Evolutionary conservation across 164 flowering plant species (phyloP).

Genomic region (Sedum album): DNA sequence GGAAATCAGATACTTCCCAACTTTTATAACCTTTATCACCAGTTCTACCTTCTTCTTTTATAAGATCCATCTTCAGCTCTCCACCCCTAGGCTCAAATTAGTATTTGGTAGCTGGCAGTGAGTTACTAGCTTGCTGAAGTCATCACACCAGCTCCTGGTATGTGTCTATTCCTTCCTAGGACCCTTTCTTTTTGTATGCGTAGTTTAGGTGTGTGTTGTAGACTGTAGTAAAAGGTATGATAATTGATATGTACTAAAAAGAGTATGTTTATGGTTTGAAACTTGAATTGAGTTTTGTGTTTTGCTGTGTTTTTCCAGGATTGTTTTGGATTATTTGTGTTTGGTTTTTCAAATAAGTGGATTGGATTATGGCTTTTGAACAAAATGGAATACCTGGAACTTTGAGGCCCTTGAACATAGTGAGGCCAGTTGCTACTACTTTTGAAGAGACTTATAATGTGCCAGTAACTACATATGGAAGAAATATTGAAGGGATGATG

Average conservation of each 20-base stretch:
- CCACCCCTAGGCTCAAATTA: background rate
- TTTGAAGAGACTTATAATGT: constrained; percentile 44
- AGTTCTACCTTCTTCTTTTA: background rate
- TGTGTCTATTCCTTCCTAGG: background rate
- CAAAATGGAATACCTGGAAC: constrained; percentile 46
- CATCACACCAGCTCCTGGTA: constrained; percentile 2
- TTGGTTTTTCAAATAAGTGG: constrained; percentile 1
- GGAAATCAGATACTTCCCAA: constrained; percentile 1
- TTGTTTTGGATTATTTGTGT: background rate
- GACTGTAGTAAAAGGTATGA: background rate
- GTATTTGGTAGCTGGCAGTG: background rate
- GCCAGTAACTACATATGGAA: constrained; percentile 19
- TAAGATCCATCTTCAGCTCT: background rate
- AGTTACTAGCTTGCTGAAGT: background rate
- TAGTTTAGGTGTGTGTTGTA: background rate
- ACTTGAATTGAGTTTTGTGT: background rate
- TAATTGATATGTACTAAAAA: background rate
- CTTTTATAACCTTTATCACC: background rate
- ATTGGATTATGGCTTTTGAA: constrained; percentile 50
- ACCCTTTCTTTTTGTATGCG: background rate
- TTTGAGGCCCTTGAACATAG: constrained; percentile 53
- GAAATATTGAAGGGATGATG: constrained; percentile 30
- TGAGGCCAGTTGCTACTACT: constrained; percentile 19
- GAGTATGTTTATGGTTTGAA: background rate
- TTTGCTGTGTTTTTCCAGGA: background rate